A percentile compares a stretch with the other conserved stretches of the same genome.
Conservation (phyloP, 257 asterid species). For the Euphrasia confusa region DNA sequence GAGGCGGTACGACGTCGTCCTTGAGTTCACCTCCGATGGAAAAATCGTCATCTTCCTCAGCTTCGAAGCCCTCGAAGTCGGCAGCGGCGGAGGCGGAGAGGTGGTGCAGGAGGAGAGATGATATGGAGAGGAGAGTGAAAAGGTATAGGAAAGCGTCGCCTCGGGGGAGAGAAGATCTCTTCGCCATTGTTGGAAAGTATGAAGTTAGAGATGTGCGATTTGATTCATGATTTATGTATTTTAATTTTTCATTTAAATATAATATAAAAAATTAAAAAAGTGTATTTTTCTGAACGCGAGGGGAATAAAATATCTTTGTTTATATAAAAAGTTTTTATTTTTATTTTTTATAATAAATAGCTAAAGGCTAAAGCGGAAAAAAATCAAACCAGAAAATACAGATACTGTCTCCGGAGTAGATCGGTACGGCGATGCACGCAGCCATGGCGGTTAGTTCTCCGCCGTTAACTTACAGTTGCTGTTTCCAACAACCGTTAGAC, state of each 20-base stretch:
- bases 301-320: neutral
- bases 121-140: slow-evolving; percentile 50
- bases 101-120: slow-evolving; percentile 67
- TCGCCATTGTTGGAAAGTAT: slow-evolving; percentile 37
- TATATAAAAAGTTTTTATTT: neutral
- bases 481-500: slow-evolving; percentile 36
- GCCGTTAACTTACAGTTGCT: slow-evolving; percentile 26
- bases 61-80: slow-evolving; percentile 93
- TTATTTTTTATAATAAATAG: neutral
- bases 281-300: neutral
- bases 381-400: slow-evolving; percentile 22
- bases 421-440: slow-evolving; percentile 25
- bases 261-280: too few species aligned
- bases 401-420: neutral
- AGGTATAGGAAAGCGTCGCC: slow-evolving; percentile 45
- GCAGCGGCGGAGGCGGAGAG: slow-evolving; percentile 44
- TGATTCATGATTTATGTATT: neutral
- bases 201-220: neutral
- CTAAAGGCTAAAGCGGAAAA: neutral
- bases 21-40: slow-evolving; percentile 26
- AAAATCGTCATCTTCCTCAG: slow-evolving; percentile 62
- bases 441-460: slow-evolving; percentile 44
- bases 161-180: slow-evolving; percentile 41
- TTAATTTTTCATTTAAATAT: too few species aligned
- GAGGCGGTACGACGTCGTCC: slow-evolving; percentile 29